phyloP scores from a whole-genome alignment of 768 basidiomycete genomes.

The Boletus sp. region DNA sequence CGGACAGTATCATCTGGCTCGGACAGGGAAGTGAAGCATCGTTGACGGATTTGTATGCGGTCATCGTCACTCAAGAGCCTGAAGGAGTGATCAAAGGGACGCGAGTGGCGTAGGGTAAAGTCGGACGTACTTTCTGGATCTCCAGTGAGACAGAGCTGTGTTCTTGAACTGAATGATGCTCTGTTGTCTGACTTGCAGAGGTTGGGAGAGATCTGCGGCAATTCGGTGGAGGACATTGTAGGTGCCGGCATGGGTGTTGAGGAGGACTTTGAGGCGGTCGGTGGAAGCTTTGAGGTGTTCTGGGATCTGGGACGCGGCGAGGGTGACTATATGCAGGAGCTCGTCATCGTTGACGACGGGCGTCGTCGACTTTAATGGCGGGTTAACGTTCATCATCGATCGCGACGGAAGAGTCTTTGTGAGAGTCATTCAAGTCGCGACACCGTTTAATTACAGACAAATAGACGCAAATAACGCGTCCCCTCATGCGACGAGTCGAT shows the following conservation, averaged over 20 bases:
- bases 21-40: conserved; percentile 66
- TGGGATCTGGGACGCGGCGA: conserved; percentile 74
- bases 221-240: conserved; percentile 73
- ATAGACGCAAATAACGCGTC: conserved; percentile 46
- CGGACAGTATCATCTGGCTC: conserved; percentile 71
- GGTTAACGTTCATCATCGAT: conserved; percentile 29
- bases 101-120: not conserved
- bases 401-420: not conserved
- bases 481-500: conserved; percentile 9
- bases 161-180: conserved; percentile 92
- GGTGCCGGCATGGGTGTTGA: conserved; percentile 62
- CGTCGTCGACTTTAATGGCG: conserved; percentile 5
- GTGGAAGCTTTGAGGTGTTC: conserved; percentile 45
- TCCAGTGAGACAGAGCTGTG: conserved; percentile 70
- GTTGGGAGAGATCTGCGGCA: conserved; percentile 58
- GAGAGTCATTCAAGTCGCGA: not conserved
- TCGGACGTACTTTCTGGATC: conserved; percentile 62
- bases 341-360: conserved; percentile 57
- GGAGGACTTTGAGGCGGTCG: conserved; percentile 62
- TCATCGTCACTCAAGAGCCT: conserved; percentile 73
- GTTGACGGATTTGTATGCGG: conserved; percentile 58
- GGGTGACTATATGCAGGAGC: conserved; percentile 61
- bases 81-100: conserved; percentile 14
- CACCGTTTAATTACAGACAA: conserved; percentile 28
- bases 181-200: conserved; percentile 69